Evolutionary conservation across 768 basidiomycete species (phyloP).

Genomic region (Amanita pallidorosea): DNA sequence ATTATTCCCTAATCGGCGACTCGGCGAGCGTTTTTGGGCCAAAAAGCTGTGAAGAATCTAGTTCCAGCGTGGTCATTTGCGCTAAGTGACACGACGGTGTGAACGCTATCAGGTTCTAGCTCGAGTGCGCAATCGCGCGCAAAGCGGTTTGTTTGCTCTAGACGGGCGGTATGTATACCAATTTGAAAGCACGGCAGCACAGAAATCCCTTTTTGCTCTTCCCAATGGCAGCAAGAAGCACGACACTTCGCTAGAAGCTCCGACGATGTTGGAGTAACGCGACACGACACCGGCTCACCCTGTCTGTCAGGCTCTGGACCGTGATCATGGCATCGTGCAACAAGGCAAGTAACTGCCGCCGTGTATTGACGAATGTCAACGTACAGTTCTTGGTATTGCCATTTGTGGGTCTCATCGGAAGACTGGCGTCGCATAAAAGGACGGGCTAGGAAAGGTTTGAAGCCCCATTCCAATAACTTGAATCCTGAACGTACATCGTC

Average conservation of each 20-base stretch:
- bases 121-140: background rate
- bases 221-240: slow-evolving; percentile 1
- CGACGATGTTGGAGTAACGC: slow-evolving; percentile 1
- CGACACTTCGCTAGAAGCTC: slow-evolving; percentile 1
- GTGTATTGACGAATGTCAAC: slow-evolving; percentile 4
- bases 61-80: background rate
- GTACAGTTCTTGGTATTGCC: background rate
- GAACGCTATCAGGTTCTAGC: background rate
- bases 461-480: slow-evolving; percentile 1
- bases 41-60: background rate
- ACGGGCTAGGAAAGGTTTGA: background rate
- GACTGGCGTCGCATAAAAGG: slow-evolving; percentile 1
- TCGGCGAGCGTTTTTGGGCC: background rate
- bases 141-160: background rate
- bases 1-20: background rate
- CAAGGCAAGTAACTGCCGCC: slow-evolving; percentile 1
- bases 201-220: background rate
- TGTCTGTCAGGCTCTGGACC: slow-evolving; percentile 4
- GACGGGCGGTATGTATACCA: background rate
- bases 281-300: background rate
- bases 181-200: background rate
- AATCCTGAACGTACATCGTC: background rate
- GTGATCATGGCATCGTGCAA: background rate
- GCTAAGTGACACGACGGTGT: background rate
- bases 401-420: background rate